Conservation (phyloP, 208 protist species). For the Trypanosoma platydactyli region DNA sequence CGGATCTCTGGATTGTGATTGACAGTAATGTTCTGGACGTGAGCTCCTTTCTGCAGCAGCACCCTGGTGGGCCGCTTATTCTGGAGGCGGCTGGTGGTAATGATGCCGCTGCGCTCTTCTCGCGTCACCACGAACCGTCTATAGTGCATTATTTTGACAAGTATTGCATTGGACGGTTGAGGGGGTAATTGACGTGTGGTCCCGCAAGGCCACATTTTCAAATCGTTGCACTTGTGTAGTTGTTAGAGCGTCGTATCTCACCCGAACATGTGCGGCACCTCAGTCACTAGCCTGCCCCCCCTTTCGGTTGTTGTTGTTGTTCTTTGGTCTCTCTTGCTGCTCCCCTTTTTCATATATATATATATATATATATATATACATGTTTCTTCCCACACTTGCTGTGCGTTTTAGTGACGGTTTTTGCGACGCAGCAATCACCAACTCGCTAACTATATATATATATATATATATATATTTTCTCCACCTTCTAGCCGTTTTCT, state of each 20-base stretch:
- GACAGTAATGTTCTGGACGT: constrained; percentile 76
- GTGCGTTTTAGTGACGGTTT: background rate
- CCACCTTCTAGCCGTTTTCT: background rate
- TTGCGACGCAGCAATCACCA: background rate
- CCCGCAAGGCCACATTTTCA: constrained; percentile 18
- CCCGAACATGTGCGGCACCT: background rate
- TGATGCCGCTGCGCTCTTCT: constrained; percentile 59
- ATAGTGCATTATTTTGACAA: constrained; percentile 44
- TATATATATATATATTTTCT: constrained; percentile 16
- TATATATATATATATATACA: too few species aligned
- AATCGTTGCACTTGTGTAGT: too few species aligned
- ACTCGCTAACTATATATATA: background rate
- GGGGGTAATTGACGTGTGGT: background rate
- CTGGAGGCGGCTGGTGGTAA: constrained; percentile 57
- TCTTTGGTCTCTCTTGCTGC: too few species aligned
- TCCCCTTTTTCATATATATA: too few species aligned
- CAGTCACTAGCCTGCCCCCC: background rate
- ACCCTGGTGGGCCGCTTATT: constrained; percentile 66
- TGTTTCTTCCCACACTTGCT: too few species aligned
- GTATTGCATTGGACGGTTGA: constrained; percentile 68
- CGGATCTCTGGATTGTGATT: constrained; percentile 76
- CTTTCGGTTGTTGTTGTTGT: constrained; percentile 2
- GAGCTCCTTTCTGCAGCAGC: constrained; percentile 50
- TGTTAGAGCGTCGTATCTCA: too few species aligned
- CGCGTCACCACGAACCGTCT: constrained; percentile 50